Evolutionary conservation across 2,329 filamentous ascomycete species (phyloP).

Genomic region (Tolypocladium nubicola): DNA sequence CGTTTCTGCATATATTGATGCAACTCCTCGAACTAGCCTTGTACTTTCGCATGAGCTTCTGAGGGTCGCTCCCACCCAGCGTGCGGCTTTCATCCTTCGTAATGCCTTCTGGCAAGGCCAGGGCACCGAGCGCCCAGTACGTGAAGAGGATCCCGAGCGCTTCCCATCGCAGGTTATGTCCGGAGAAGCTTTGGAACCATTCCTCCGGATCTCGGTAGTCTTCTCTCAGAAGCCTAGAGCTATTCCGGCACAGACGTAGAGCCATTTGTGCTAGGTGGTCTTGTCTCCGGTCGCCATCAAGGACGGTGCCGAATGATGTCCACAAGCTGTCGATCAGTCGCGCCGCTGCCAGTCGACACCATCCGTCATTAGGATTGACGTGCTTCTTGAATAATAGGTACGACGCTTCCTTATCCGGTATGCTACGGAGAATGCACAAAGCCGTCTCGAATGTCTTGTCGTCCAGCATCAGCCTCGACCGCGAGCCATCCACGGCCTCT

Average conservation of each 20-base stretch:
- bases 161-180: not conserved
- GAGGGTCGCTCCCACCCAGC: not conserved
- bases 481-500: not conserved
- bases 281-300: not conserved
- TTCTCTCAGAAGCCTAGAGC: not conserved
- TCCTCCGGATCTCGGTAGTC: not conserved
- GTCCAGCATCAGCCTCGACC: not conserved
- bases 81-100: not conserved
- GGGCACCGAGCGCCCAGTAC: not conserved
- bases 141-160: not conserved
- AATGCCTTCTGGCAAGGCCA: not conserved
- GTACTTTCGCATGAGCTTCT: not conserved
- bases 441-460: not conserved
- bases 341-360: not conserved
- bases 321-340: not conserved
- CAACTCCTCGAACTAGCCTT: not conserved
- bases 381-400: not conserved
- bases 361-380: not conserved
- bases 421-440: not conserved
- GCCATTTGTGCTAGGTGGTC: not conserved
- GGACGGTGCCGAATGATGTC: not conserved
- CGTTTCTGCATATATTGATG: not conserved
- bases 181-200: not conserved
- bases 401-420: not conserved
- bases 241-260: not conserved